phyloP scores from a whole-genome alignment of 805 yeast genomes.

The Candida orba region DNA sequence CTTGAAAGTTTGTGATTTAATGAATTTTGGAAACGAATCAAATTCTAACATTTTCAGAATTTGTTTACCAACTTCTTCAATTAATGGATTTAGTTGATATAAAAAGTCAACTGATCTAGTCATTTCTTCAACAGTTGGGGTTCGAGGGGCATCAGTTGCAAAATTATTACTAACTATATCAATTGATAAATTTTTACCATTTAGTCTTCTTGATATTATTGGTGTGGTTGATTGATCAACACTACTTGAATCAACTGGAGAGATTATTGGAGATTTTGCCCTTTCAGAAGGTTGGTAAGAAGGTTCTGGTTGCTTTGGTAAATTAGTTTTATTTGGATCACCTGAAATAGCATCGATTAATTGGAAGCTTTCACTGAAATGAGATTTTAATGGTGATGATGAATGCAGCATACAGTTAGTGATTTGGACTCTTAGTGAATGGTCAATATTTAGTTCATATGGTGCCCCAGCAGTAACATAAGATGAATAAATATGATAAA shows the following conservation, averaged over 20 bases:
- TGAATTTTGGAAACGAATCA: constrained; percentile 70
- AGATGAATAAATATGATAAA: constrained; percentile 58
- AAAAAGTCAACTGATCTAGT: constrained; percentile 30
- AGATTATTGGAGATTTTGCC: not conserved
- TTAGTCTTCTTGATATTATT: constrained; percentile 5
- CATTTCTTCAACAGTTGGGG: constrained; percentile 30
- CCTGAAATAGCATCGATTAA: not conserved
- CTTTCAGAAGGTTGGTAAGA: not conserved
- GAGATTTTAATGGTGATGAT: constrained; percentile 25
- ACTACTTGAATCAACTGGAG: not conserved
- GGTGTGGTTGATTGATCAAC: not conserved
- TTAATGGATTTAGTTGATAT: constrained; percentile 33
- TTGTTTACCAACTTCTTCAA: constrained; percentile 40
- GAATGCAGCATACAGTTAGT: constrained; percentile 33
- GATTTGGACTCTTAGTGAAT: constrained; percentile 38
- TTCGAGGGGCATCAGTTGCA: constrained; percentile 6
- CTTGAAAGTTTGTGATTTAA: constrained; percentile 33
- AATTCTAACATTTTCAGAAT: constrained; percentile 56
- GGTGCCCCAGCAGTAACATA: constrained; percentile 64
- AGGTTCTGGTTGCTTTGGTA: not conserved
- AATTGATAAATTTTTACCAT: constrained; percentile 17
- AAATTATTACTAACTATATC: constrained; percentile 7
- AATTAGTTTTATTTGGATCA: not conserved
- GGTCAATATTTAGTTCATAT: constrained; percentile 62
- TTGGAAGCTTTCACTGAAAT: constrained; percentile 4